phyloP scores from a whole-genome alignment of 2,329 filamentous ascomycete genomes.

The Epichloe aotearoae region DNA sequence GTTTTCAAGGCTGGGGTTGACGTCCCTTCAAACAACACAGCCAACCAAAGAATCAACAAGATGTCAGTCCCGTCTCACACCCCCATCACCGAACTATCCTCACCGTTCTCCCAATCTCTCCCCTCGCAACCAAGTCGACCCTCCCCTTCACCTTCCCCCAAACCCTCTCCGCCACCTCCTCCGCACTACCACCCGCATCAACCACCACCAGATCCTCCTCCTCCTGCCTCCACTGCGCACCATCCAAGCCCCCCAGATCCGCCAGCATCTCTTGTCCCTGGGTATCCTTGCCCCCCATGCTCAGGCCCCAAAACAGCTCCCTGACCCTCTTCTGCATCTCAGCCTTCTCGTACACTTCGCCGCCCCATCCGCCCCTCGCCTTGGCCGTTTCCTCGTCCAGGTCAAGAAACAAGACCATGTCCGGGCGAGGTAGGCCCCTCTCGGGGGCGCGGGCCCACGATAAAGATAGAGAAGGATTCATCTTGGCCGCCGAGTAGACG shows the following conservation, averaged over 20 bases:
- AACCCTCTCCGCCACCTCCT: constrained; percentile 42
- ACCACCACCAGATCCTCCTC: constrained; percentile 41
- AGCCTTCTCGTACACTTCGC: constrained; percentile 75
- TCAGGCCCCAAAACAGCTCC: constrained; percentile 52
- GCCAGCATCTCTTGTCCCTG: constrained; percentile 13
- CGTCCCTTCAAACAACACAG: too few relatives aligned
- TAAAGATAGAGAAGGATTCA: constrained; percentile 54
- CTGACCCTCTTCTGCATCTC: constrained; percentile 73
- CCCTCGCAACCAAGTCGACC: constrained; percentile 34
- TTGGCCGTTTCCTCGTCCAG: constrained; percentile 61
- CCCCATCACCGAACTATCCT: constrained; percentile 24
- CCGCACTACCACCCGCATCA: constrained; percentile 39
- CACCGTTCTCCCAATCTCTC: constrained; percentile 32
- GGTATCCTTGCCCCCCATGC: constrained; percentile 29
- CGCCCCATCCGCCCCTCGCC: constrained; percentile 72
- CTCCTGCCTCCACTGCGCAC: constrained; percentile 29
- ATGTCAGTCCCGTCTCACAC: neutral
- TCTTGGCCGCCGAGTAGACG: constrained; percentile 84
- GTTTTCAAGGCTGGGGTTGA: too few relatives aligned
- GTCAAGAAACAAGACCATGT: constrained; percentile 78
- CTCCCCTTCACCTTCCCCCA: constrained; percentile 37
- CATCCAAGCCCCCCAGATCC: constrained; percentile 11
- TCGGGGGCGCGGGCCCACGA: constrained; percentile 78
- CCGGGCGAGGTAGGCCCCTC: constrained; percentile 73
- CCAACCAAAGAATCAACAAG: too few relatives aligned